These are phyloP conservation scores for Fusarium musae DNA, from an alignment of 2,329 filamentous ascomycete genomes.

Conservation along the genomic window DNA sequence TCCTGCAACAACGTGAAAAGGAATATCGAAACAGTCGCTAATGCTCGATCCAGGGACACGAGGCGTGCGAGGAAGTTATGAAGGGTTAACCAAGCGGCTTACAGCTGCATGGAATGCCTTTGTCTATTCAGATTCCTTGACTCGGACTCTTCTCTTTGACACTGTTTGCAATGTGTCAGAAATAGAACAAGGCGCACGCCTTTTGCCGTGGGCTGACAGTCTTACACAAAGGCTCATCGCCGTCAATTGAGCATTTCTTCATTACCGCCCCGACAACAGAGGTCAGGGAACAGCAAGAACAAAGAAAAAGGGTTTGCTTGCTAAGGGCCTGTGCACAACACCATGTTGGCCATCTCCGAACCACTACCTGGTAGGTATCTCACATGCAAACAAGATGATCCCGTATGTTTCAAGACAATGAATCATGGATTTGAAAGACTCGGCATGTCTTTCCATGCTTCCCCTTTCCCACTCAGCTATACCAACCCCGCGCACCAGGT, in stretches of 20 bases:
- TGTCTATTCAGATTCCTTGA: conserved; percentile 23
- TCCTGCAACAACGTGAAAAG: not conserved
- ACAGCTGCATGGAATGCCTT: conserved; percentile 8
- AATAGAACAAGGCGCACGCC: conserved; percentile 16
- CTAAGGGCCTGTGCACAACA: conserved; percentile 5
- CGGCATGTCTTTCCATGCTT: conserved; percentile 1
- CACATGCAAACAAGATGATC: conserved; percentile 3
- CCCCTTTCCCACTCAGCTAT: conserved; percentile 57
- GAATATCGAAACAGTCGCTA: not conserved
- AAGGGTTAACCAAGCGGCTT: not conserved
- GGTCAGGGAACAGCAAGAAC: conserved; percentile 4
- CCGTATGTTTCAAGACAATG: conserved; percentile 13
- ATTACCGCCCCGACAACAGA: not conserved
- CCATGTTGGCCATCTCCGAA: conserved; percentile 17
- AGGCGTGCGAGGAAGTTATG: conserved; percentile 6
- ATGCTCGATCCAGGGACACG: not conserved
- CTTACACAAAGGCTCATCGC: conserved; percentile 12
- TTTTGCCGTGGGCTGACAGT: not conserved
- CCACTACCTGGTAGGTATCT: not conserved
- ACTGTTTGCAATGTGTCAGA: conserved; percentile 2
- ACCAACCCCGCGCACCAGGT: conserved; percentile 72
- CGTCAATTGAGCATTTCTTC: not conserved
- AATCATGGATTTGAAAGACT: not conserved
- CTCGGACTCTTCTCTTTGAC: conserved; percentile 8
- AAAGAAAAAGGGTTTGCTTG: conserved; percentile 20